Percentiles rank a stretch among this genome's conserved stretches.
Evolutionary conservation across 2,329 filamentous ascomycete genomes (phyloP).

Genomic region (Neocatenulostroma microsporum): DNA sequence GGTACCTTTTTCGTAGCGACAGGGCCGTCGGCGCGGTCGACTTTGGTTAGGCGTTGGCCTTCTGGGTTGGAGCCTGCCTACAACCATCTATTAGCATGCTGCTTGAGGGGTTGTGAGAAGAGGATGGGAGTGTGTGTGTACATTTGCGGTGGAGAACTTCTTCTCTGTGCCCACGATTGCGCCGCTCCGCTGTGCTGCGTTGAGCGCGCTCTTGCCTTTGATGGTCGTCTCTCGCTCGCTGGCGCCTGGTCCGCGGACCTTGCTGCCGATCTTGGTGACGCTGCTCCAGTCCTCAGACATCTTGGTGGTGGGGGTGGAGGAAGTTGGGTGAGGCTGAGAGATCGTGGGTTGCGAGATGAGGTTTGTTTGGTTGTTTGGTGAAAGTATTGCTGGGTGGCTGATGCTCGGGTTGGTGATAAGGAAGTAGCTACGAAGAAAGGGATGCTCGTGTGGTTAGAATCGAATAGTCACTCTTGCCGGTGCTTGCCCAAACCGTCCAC

Average conservation of each 20-base stretch:
- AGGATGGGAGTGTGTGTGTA: slow-evolving; percentile 47
- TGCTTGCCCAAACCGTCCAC: too few species aligned
- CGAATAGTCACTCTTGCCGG: too few species aligned
- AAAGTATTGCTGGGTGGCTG: too few species aligned
- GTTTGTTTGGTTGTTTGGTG: neutral
- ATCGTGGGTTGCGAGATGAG: neutral
- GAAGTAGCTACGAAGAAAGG: too few species aligned
- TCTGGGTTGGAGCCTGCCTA: slow-evolving; percentile 44
- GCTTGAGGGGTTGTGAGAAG: neutral
- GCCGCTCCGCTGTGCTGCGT: slow-evolving; percentile 79
- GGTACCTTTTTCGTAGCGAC: slow-evolving; percentile 93
- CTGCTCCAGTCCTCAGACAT: slow-evolving; percentile 68
- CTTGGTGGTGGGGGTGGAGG: neutral
- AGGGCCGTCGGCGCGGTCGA: slow-evolving; percentile 95
- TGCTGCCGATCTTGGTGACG: slow-evolving; percentile 90
- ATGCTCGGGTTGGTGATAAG: too few species aligned
- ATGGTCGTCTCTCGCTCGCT: slow-evolving; percentile 76
- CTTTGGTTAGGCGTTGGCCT: slow-evolving; percentile 94
- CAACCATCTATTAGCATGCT: neutral
- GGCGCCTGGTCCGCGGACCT: slow-evolving; percentile 60
- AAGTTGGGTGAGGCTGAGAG: slow-evolving; percentile 11
- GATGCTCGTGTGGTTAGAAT: too few species aligned
- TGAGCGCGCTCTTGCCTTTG: slow-evolving; percentile 73
- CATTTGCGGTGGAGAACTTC: slow-evolving; percentile 76
- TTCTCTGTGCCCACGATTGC: slow-evolving; percentile 78